phyloP scores from a whole-genome alignment of 2,329 filamentous ascomycete genomes.

The Elsinoe perseae region DNA sequence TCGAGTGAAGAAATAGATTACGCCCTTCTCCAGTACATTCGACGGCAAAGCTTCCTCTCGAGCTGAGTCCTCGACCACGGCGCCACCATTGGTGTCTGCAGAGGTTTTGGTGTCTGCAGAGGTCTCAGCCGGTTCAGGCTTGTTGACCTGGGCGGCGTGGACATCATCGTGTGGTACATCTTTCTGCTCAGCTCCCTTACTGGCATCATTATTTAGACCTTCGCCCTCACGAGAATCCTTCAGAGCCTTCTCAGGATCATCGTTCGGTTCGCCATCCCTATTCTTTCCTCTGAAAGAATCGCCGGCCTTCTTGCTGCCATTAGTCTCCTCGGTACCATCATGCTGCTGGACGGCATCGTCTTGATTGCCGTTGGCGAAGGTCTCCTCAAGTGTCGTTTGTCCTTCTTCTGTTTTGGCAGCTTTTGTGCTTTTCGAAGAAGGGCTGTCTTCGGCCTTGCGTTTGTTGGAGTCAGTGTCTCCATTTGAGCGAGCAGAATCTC shows the following conservation, averaged over 20 bases:
- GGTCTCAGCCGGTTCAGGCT: neutral
- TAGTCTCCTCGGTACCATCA: conserved; percentile 15
- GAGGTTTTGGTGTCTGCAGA: neutral
- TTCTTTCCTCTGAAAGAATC: conserved; percentile 21
- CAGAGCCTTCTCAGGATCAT: conserved; percentile 22
- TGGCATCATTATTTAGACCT: conserved; percentile 19
- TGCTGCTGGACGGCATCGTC: conserved; percentile 11
- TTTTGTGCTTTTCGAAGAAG: conserved; percentile 28
- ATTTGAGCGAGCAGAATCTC: conserved; percentile 24
- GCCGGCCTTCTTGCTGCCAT: conserved; percentile 15
- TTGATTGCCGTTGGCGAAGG: conserved; percentile 26
- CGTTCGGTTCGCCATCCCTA: conserved; percentile 25
- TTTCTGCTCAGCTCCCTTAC: conserved; percentile 16
- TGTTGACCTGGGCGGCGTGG: conserved; percentile 12
- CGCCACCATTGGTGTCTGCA: conserved; percentile 23
- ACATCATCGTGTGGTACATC: conserved; percentile 16
- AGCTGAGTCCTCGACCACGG: conserved; percentile 44
- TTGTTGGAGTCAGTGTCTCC: conserved; percentile 24
- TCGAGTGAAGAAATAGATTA: conserved; percentile 86
- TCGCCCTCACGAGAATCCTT: conserved; percentile 21
- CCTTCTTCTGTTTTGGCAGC: conserved; percentile 40
- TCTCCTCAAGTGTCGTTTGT: conserved; percentile 49
- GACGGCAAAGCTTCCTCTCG: conserved; percentile 47
- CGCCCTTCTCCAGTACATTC: conserved; percentile 73
- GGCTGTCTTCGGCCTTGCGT: conserved; percentile 28